A percentile compares a stretch with the other conserved stretches of the same genome.
These are phyloP conservation scores for Arthrobotrys sinensis DNA, from an alignment of 2,329 filamentous ascomycete species.

Conservation along the genomic window DNA sequence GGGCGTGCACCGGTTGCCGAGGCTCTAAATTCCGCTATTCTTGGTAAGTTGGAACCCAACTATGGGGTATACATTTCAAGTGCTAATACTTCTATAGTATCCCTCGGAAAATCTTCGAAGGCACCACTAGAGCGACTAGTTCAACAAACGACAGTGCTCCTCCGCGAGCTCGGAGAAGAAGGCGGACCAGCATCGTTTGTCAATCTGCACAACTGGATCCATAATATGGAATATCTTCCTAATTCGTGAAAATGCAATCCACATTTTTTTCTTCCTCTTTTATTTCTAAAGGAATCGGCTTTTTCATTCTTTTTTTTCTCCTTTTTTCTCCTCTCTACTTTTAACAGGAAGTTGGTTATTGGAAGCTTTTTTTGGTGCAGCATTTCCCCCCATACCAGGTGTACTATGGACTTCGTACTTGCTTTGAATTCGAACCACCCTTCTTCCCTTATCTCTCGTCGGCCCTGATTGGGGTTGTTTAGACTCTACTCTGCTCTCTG, in stretches of 20 bases:
- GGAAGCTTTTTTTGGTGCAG: conserved; percentile 41
- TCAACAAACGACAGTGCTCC: conserved; percentile 86
- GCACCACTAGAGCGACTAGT: conserved; percentile 88
- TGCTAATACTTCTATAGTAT: conserved; percentile 73
- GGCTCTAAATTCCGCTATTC: conserved; percentile 91
- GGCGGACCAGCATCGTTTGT: conserved; percentile 88
- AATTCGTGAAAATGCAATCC: conserved; percentile 44
- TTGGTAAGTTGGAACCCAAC: conserved; percentile 74
- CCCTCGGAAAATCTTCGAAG: conserved; percentile 88
- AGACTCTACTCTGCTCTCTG: conserved; percentile 23
- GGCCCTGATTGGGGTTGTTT: neutral
- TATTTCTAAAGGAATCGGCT: neutral
- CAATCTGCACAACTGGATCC: conserved; percentile 73
- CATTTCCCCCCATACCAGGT: conserved; percentile 53
- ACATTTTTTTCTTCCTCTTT: conserved; percentile 16
- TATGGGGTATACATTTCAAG: neutral
- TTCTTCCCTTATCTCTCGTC: neutral
- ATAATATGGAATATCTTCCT: conserved; percentile 50
- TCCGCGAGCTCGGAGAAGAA: conserved; percentile 85
- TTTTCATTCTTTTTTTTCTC: conserved; percentile 24
- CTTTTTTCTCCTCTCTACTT: conserved; percentile 38
- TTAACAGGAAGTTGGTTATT: conserved; percentile 21
- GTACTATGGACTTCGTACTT: conserved; percentile 41
- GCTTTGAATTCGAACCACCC: neutral
- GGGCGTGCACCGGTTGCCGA: conserved; percentile 87